Evolutionary conservation across 768 basidiomycete genomes (phyloP).

Genomic region (Kwoniella shandongensis): DNA sequence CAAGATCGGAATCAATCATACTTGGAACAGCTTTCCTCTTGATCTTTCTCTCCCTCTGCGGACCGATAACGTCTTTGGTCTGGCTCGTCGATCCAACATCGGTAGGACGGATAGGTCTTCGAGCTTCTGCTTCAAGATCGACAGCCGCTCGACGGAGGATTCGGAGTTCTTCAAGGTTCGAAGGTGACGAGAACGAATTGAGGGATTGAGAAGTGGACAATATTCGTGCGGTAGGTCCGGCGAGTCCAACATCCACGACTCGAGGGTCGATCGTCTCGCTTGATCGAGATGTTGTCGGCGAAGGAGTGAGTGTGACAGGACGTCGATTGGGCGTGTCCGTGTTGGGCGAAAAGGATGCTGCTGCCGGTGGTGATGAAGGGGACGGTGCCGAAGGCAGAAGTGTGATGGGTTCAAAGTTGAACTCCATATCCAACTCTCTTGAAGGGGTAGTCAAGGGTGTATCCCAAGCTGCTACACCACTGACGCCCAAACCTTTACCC

Average conservation of each 20-base stretch:
- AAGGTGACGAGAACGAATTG: conserved; percentile 24
- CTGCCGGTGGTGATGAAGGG: background rate
- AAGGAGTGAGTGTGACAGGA: background rate
- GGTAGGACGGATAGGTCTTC: conserved; percentile 8
- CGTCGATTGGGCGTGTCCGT: conserved; percentile 1
- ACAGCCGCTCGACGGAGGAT: conserved; percentile 23
- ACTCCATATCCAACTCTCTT: conserved; percentile 7
- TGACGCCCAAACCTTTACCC: conserved; percentile 24
- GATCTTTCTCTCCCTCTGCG: conserved; percentile 27
- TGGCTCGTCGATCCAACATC: background rate
- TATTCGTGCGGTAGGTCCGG: conserved; percentile 8
- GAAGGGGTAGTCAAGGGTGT: conserved; percentile 5
- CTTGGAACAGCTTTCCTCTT: conserved; percentile 37
- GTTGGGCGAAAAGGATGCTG: background rate
- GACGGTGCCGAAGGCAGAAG: background rate
- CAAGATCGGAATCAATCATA: conserved; percentile 11
- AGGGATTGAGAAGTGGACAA: conserved; percentile 28
- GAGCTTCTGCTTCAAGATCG: conserved; percentile 18
- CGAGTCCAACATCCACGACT: background rate
- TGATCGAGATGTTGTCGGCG: background rate
- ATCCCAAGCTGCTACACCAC: conserved; percentile 27
- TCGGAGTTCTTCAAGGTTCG: conserved; percentile 21
- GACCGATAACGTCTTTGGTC: background rate
- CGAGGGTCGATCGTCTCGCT: background rate
- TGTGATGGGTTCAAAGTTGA: conserved; percentile 2